Evolutionary conservation across 1,284 basidiomycete genomes (phyloP), one percentile per base, ranked within the genome.

Genomic region (Fomitopsis betulina): DNA sequence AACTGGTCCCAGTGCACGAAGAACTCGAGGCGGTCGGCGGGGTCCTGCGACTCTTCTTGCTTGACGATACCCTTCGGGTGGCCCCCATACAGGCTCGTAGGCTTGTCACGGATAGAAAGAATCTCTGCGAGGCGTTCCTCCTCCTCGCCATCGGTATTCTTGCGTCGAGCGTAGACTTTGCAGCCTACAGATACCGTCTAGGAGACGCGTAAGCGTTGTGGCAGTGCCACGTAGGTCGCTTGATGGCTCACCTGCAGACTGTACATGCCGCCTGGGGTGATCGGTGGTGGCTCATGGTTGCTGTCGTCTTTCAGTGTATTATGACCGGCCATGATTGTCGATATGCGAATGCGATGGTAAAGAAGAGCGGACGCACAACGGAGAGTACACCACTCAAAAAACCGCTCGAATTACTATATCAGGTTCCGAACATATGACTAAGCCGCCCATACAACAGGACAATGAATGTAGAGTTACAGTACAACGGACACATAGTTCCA

Each of bases 1-100:
- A 97, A 98, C 66, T 93, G 87, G 68, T 96, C 93, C 87, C 96
- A 98, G 70, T 98, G 96, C 38, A 97, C 93, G 70, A 98, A 98
- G 79, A 89, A 98, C 73, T 98, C 95, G 69, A 86, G 83, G 68
- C 92, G 88, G 71, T 94, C 91, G 71, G 84, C 91, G 53, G 79
- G 83, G 64, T 77, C 83, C 62, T 75, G 72, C 60, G 67, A 74
- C 56, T 81, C 78, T 60, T 78, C 67, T 58, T 76, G 73, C 60
- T 76, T 72, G 68, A 77, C 55, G 37, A 54, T 59, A 50, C 60
- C 57, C 66, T 62, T 73, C 59, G 75, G 73, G 49, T 78, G 78
- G 32, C 77, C 75, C 32, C 78, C 76, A 67, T 88, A 90, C 0
- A 83, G 75, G 65, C 87, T 89, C 53, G 81, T 75, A 56, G 86